Conservation (phyloP, 1,139 yeast genomes). For the Debaryomyces sp. region DNA sequence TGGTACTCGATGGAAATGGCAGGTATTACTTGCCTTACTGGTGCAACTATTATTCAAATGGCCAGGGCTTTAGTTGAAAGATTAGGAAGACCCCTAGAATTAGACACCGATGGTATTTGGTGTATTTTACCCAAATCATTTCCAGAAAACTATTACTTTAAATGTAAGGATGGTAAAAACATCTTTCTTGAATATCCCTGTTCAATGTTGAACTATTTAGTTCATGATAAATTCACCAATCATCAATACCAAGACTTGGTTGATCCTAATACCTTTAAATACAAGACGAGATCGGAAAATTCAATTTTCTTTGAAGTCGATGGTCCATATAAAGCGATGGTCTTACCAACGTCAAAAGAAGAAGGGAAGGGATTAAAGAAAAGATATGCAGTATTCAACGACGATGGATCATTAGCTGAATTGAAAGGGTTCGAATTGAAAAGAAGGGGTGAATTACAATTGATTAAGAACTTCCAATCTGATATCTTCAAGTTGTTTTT, state of each 20-base stretch:
- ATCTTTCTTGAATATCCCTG: conserved; percentile 88
- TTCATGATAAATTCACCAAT: conserved; percentile 88
- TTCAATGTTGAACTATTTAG: conserved; percentile 92
- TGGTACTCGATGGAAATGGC: conserved; percentile 99
- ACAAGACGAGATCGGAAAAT: conserved; percentile 82
- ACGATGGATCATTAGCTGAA: conserved; percentile 93
- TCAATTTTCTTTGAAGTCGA: conserved; percentile 97
- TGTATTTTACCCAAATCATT: conserved; percentile 92
- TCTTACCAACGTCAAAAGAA: conserved; percentile 94
- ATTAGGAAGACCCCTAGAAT: conserved; percentile 90
- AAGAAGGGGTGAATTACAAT: conserved; percentile 92
- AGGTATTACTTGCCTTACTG: conserved; percentile 96
- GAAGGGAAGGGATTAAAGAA: conserved; percentile 97
- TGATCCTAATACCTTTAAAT: conserved; percentile 68
- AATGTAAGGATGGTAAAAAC: conserved; percentile 75
- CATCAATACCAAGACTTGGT: conserved; percentile 89
- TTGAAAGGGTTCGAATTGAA: conserved; percentile 96
- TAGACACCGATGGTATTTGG: conserved; percentile 99
- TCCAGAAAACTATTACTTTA: conserved; percentile 83
- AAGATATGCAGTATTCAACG: conserved; percentile 94
- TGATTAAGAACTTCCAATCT: conserved; percentile 92
- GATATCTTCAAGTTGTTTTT: conserved; percentile 90
- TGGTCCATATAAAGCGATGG: conserved; percentile 98
- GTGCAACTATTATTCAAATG: conserved; percentile 97
- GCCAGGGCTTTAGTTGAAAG: conserved; percentile 93